Evolutionary conservation across 2,329 filamentous ascomycete species (phyloP).

Genomic region (Diaporthe sp.): DNA sequence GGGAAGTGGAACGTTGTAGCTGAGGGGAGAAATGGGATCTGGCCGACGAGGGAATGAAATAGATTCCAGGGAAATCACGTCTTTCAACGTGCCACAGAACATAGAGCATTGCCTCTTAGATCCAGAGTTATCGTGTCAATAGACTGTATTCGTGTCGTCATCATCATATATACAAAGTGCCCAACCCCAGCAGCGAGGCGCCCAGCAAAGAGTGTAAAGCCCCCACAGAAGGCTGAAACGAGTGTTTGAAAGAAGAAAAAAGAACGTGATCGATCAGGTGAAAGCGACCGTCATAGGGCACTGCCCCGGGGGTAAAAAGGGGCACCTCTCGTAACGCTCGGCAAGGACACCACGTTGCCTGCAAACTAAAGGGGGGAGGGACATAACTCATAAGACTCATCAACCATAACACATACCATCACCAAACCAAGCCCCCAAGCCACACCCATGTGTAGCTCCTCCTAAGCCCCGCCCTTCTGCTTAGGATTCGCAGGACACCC

Average conservation of each 20-base stretch:
- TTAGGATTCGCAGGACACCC: conserved; percentile 29
- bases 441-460: too few relatives aligned
- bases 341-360: background rate
- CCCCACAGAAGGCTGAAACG: background rate
- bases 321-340: background rate
- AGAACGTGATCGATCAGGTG: conserved; percentile 12
- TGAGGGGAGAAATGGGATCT: background rate
- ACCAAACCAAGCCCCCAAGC: background rate
- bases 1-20: background rate
- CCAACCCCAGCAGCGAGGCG: background rate
- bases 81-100: background rate
- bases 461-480: background rate
- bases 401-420: background rate
- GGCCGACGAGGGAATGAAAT: background rate
- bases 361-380: background rate
- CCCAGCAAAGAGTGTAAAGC: background rate
- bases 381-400: background rate
- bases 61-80: background rate
- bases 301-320: background rate
- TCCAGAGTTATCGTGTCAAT: background rate
- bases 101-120: background rate
- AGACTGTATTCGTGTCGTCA: conserved; percentile 1
- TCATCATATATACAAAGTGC: background rate
- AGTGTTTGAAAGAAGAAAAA: background rate
- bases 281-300: conserved; percentile 14